Percentiles rank a stretch among this genome's conserved stretches.
Evolutionary conservation across 139 green algal genomes (phyloP).

Genomic region (Edaphochlamys debaryana): DNA sequence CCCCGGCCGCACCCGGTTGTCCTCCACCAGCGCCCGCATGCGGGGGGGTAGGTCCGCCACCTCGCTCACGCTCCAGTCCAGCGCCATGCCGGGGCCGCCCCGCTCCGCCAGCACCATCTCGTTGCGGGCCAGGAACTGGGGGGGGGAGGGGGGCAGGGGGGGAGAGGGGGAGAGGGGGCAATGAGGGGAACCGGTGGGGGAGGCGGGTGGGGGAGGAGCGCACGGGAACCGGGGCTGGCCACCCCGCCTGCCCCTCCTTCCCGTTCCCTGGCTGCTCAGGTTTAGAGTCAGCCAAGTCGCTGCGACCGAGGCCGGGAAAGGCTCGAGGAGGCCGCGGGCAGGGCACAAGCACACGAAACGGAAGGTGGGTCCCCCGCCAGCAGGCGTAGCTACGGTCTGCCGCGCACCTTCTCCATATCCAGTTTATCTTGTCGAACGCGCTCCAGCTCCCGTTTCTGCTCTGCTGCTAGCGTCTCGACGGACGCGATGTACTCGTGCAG

Average conservation of each 20-base stretch:
- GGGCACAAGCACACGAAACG: too few relatives aligned
- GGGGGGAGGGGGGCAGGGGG: too few relatives aligned
- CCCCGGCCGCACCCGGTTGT: conserved; percentile 57
- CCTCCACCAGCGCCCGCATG: conserved; percentile 52
- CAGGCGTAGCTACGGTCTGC: too few relatives aligned
- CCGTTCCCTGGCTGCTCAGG: too few relatives aligned
- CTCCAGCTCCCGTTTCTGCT: conserved; percentile 48
- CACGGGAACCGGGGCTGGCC: background rate
- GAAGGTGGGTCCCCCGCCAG: too few relatives aligned
- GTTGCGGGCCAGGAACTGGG: background rate
- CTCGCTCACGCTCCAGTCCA: conserved; percentile 39
- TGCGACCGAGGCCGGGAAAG: too few relatives aligned
- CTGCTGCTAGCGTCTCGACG: conserved; percentile 29
- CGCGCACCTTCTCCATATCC: conserved; percentile 40
- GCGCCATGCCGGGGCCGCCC: background rate
- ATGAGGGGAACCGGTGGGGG: too few relatives aligned
- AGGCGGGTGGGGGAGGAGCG: background rate
- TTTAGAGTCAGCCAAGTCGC: background rate
- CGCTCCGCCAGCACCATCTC: conserved; percentile 3
- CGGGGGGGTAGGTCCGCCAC: conserved; percentile 50
- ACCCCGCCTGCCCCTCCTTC: background rate
- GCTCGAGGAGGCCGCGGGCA: too few relatives aligned
- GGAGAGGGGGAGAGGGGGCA: too few relatives aligned
- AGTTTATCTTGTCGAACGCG: conserved; percentile 39
- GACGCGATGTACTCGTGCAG: conserved; percentile 56